These are phyloP conservation scores for Mangifera indica DNA, from an alignment of 345 rosid species.

Conservation along the genomic window DNA sequence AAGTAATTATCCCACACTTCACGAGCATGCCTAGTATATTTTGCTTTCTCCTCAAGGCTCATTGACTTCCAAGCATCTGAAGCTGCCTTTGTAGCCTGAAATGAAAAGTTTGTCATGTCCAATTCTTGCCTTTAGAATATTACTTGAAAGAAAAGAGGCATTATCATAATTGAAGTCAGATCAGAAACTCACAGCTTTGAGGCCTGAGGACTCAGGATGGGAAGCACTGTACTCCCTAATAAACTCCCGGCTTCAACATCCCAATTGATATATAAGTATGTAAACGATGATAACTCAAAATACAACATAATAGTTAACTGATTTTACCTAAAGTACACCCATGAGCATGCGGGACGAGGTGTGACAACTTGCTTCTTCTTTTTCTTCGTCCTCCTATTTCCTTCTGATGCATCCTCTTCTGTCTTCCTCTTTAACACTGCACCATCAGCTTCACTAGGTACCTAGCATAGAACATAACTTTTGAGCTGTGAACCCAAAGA, in stretches of 20 bases:
- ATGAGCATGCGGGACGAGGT: conserved; percentile 52
- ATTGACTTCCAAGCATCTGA: conserved; percentile 51
- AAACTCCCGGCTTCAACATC: conserved; percentile 42
- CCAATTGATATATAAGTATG: conserved; percentile 19
- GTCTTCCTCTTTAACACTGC: conserved; percentile 18
- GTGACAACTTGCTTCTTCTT: conserved; percentile 30
- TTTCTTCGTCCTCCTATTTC: conserved; percentile 40
- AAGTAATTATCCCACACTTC: conserved; percentile 53
- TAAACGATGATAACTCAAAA: conserved; percentile 1
- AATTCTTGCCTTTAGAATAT: conserved; percentile 5
- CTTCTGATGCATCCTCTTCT: conserved; percentile 30
- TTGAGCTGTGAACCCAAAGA: neutral
- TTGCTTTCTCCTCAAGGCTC: conserved; percentile 45
- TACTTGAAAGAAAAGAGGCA: conserved; percentile 6
- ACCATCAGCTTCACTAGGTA: conserved; percentile 34
- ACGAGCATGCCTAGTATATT: conserved; percentile 45
- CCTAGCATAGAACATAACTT: conserved; percentile 24
- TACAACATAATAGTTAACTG: neutral
- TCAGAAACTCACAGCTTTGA: conserved; percentile 41
- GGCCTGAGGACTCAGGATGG: conserved; percentile 50
- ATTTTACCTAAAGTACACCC: conserved; percentile 49
- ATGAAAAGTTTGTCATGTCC: conserved; percentile 5
- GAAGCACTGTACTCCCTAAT: conserved; percentile 48
- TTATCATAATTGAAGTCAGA: conserved; percentile 1
- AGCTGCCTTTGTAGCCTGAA: conserved; percentile 51